phyloP scores from a whole-genome alignment of 2,329 filamentous ascomycete genomes.

The Emergomyces orientalis region DNA sequence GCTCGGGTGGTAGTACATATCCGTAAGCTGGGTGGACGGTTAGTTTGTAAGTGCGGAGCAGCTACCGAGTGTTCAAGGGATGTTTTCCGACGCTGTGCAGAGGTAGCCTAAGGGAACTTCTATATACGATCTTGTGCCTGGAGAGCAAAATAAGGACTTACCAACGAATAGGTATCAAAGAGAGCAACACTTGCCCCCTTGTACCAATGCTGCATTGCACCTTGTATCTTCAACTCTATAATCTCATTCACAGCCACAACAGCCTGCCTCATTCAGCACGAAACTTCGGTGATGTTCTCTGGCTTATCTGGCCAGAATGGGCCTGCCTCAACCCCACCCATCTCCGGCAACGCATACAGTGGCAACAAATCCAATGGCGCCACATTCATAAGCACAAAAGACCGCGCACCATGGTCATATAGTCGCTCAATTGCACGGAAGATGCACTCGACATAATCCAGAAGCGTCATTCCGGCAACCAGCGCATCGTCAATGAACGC shows the following conservation, averaged over 20 bases:
- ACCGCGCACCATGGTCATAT: conserved; percentile 56
- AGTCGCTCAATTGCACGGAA: conserved; percentile 54
- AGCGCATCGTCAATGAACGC: conserved; percentile 60
- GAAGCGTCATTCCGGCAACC: conserved; percentile 48
- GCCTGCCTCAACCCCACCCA: conserved; percentile 36
- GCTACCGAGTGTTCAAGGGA: neutral
- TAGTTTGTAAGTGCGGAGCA: neutral
- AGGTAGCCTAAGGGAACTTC: neutral
- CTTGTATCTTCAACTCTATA: conserved; percentile 43
- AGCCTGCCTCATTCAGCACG: conserved; percentile 44
- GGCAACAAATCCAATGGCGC: conserved; percentile 60
- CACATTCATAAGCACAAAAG: conserved; percentile 63
- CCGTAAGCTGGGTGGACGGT: conserved; percentile 40
- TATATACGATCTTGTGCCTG: neutral
- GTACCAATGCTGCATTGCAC: conserved; percentile 36
- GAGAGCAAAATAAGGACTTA: conserved; percentile 22
- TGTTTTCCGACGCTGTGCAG: too few relatives aligned
- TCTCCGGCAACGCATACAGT: conserved; percentile 49
- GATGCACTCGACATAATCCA: conserved; percentile 59
- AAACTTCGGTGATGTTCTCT: conserved; percentile 43
- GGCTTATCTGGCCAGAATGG: conserved; percentile 42
- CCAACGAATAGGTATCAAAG: conserved; percentile 57
- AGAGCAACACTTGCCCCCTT: conserved; percentile 52
- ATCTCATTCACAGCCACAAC: conserved; percentile 44
- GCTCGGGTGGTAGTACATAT: conserved; percentile 54